Conservation (phyloP, 2,329 filamentous ascomycete species). For the Monosporascus sp. region DNA sequence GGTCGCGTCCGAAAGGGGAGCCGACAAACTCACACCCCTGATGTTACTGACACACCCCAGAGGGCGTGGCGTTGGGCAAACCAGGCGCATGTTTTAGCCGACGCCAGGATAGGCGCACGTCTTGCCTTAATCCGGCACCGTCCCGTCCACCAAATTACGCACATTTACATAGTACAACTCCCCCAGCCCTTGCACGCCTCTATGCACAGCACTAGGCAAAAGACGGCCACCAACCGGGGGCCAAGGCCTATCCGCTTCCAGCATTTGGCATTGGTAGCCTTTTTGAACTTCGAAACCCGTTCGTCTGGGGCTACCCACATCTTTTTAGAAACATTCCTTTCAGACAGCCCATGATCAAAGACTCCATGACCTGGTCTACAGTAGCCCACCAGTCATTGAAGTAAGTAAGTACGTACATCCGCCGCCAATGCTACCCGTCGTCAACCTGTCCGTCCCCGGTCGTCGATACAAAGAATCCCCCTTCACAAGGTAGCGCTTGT, state of each 20-base stretch:
- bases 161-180: slow-evolving; percentile 2
- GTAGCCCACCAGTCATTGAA: neutral
- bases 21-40: slow-evolving; percentile 6
- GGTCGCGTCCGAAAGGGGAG: slow-evolving; percentile 10
- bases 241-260: too few relatives aligned
- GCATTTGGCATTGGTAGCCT: too few relatives aligned
- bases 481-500: slow-evolving; percentile 21
- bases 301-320: neutral
- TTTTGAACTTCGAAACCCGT: neutral
- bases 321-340: neutral
- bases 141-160: slow-evolving; percentile 8
- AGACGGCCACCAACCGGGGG: too few relatives aligned
- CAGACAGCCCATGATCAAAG: neutral
- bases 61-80: slow-evolving; percentile 10
- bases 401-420: neutral
- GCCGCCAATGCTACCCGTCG: slow-evolving; percentile 26
- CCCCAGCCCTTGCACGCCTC: neutral
- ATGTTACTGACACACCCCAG: slow-evolving; percentile 1
- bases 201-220: neutral
- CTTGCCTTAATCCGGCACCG: slow-evolving; percentile 13
- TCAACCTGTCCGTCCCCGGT: slow-evolving; percentile 25
- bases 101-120: slow-evolving; percentile 17
- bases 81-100: slow-evolving; percentile 7
- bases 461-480: slow-evolving; percentile 26
- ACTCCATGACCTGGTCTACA: neutral